Base-by-base conservation (phyloP, 2,329 filamentous ascomycete species). In the Fusarium udum region DNA sequence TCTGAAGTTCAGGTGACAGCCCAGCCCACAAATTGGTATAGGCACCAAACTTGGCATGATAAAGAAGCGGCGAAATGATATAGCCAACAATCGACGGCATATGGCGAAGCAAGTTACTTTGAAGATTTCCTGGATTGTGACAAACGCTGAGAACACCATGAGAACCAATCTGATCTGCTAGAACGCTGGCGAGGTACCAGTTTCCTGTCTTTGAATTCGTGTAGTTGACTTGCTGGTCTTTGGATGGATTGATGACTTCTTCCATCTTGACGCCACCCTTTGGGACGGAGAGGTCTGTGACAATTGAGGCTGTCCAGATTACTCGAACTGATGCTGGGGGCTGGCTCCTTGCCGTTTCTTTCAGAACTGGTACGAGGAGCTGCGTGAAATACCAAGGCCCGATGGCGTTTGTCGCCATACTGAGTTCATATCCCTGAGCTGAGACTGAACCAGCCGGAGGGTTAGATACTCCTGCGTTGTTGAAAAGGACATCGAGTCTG, bases 381-480 rank as follows among this genome's bases (percentile, higher is more conserved):
- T 75, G 58, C 3, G 74, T 76, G 4, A 76, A 36, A 18, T 71
- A 46, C 43, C 64, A 76, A 12, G 71, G 61, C 2, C 73, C 74
- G 3, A 76, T 48, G 7, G 64, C 61, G 26, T 76, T 75, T 1
- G 70, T 74, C 4, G 69, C 65, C n/a, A 76, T 43, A 3, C 73
- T 75, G 3, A 76, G 49, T 28, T 76, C 74, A 16, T 71, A 67
- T 8, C 65, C 71, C 16, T 76, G 74, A 10, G 48, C 61, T 5
- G 68, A 72, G 6, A 52, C 55, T 14, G 71, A 71, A 1, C 71
- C 74, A 3, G 18, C 28, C 1, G 71, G 68, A 20, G 73, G 74
- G 4, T 58, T 59, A 6, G 69, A 68, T 4, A 73, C 53, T 3
- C 74, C 74, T 1, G 74, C 71, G 12, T 76, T 76, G 18, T 76